Base-by-base conservation (phyloP, 2,329 filamentous ascomycete species). In the Exophiala mesophila region DNA sequence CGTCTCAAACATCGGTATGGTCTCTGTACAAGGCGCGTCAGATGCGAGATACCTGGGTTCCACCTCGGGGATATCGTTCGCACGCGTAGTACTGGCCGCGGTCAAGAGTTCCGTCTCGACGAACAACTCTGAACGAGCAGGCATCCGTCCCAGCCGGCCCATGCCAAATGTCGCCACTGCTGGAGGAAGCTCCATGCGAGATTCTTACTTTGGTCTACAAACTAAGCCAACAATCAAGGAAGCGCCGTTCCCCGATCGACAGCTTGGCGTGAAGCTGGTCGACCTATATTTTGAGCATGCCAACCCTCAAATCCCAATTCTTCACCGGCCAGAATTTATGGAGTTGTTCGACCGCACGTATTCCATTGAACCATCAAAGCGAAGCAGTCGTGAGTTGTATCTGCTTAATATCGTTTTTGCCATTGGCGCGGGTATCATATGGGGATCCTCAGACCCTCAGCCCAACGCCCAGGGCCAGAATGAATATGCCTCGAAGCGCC, bases 341-440 rank as follows among this genome's bases (percentile, higher is more conserved):
- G 77, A 83, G 33, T 80, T 94, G 67, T 85, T 96, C 60, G 83
- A 94, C 40, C 77, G 79, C 33, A 85, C 88, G 0, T 96, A 95
- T 63, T 73, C 77, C 3, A 76, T 78, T 1, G 78, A 83, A 15
- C 74, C 78, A 34, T 77, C 78, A 45, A 74, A 77, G 39, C 76
- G 84, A 18, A 85, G 83, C 2, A 78, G 88, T 3, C 76, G 84
- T 40, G 88, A 95, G 63, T 73, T 92, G n/a, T 97, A 96, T 65
- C 79, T 94, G 68, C 73, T 97, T 50, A 96, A 96, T 64, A 96
- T 97, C 66, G 89, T 97, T 17, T 97, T 94, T 67, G 90, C 90
- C 10, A 96, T 97, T 56, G 92, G 92, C 5, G 85, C 86, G 13
- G 90, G 88, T 13, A 94, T 96, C 55, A 94, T 96, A 52, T 80